These are phyloP conservation scores for Trichoderma guizhouense DNA, from an alignment of 2,329 filamentous ascomycete species.

Conservation along the genomic window DNA sequence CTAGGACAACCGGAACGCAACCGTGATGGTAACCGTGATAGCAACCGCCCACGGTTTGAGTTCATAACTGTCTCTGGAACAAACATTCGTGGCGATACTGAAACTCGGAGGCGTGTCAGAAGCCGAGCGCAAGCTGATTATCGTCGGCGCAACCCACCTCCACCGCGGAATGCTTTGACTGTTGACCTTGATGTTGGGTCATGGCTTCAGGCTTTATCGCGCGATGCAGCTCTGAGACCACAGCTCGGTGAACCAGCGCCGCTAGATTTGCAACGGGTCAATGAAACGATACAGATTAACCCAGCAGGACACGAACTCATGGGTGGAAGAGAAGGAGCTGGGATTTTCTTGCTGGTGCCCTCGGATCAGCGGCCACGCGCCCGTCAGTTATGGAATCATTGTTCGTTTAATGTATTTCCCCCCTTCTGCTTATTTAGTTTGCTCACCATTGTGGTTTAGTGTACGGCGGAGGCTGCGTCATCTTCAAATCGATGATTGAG, in stretches of 20 bases:
- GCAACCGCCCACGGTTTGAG: not conserved
- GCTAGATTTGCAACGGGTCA: not conserved
- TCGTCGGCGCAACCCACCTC: constrained; percentile 8
- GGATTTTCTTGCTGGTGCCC: not conserved
- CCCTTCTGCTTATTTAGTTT: not conserved
- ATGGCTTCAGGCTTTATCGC: constrained; percentile 8
- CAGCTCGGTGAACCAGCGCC: not conserved
- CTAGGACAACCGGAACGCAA: not conserved
- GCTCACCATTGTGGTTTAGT: not conserved
- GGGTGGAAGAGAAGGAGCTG: not conserved
- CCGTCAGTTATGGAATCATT: constrained; percentile 4
- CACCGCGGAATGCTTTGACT: not conserved
- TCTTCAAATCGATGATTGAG: constrained; percentile 13
- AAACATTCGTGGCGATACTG: constrained; percentile 1
- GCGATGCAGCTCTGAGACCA: not conserved
- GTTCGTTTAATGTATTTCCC: not conserved
- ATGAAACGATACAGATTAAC: not conserved
- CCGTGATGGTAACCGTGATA: not conserved
- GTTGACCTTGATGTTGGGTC: constrained; percentile 6
- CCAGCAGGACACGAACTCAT: too few species aligned
- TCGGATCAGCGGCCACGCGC: not conserved
- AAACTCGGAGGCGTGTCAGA: constrained; percentile 8
- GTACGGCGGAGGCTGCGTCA: constrained; percentile 5
- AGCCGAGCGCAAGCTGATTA: constrained; percentile 10
- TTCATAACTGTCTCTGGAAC: constrained; percentile 9